Evolutionary conservation across 345 rosid species (phyloP).

Genomic region (Eucalyptus pauciflora): DNA sequence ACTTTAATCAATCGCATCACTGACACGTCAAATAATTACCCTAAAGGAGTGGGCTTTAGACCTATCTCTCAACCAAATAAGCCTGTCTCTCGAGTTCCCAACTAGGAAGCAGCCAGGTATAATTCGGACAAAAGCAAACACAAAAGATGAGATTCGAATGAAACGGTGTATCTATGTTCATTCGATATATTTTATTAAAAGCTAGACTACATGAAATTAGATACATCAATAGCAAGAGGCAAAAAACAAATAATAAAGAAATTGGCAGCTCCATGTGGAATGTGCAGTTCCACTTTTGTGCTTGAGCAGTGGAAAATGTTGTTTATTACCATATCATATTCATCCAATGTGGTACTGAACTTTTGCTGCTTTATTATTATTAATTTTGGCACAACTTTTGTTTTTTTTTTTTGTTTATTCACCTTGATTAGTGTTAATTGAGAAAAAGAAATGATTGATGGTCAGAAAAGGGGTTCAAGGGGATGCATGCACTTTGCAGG

Average conservation of each 20-base stretch:
- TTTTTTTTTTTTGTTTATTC: background rate
- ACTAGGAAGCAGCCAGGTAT: slow-evolving; percentile 6
- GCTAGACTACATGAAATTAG: background rate
- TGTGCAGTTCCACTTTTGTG: background rate
- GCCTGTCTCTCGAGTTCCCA: slow-evolving; percentile 3
- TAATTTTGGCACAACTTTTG: background rate
- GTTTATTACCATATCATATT: background rate
- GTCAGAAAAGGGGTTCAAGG: background rate
- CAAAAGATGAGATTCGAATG: background rate
- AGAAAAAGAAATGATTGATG: background rate
- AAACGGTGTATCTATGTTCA: background rate
- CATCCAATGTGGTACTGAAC: background rate
- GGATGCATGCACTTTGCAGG: background rate
- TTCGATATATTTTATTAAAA: background rate
- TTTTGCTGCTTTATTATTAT: background rate
- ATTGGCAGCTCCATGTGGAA: background rate
- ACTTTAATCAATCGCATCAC: background rate
- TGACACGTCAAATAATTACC: background rate
- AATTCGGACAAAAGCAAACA: background rate
- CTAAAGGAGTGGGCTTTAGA: background rate
- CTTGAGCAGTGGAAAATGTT: background rate
- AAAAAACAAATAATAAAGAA: background rate
- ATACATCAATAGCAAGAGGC: background rate
- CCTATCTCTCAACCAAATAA: background rate
- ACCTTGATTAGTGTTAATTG: background rate